Conservation (phyloP, 768 basidiomycete genomes). For the Hypholoma sublateritium region DNA sequence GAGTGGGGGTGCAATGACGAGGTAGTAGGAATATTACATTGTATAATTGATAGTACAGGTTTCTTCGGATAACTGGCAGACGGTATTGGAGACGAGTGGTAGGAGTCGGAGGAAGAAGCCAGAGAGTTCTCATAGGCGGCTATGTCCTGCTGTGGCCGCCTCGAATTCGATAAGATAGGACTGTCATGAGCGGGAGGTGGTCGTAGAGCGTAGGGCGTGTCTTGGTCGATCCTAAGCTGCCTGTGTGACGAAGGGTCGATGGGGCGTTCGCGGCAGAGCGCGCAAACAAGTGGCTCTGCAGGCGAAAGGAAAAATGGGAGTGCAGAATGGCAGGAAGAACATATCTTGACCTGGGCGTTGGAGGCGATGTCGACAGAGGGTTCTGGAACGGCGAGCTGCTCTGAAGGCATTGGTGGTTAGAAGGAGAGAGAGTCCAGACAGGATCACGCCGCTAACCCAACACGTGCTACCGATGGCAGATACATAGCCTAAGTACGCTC, state of each 20-base stretch:
- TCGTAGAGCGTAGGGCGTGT: constrained; percentile 14
- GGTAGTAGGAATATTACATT: constrained; percentile 18
- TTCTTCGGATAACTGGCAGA: constrained; percentile 23
- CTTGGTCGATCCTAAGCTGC: constrained; percentile 18
- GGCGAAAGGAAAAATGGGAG: constrained; percentile 34
- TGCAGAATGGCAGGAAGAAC: constrained; percentile 42
- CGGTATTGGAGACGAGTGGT: constrained; percentile 16
- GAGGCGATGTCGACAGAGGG: constrained; percentile 23
- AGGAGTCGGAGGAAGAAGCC: constrained; percentile 6
- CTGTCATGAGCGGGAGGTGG: constrained; percentile 17
- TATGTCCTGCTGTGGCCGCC: constrained; percentile 19
- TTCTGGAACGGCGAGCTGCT: constrained; percentile 34
- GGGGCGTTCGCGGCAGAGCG: constrained; percentile 44
- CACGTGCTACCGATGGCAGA: constrained; percentile 14
- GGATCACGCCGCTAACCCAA: constrained; percentile 1
- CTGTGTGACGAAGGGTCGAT: constrained; percentile 14
- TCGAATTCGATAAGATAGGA: constrained; percentile 14
- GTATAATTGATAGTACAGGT: constrained; percentile 21
- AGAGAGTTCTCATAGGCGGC: constrained; percentile 6
- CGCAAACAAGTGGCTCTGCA: constrained; percentile 43
- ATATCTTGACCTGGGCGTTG: constrained; percentile 39
- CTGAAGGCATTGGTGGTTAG: constrained; percentile 48
- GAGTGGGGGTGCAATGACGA: constrained; percentile 14
- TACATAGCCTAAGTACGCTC: not conserved
- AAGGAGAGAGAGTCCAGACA: constrained; percentile 15